Evolutionary conservation across 768 basidiomycete genomes (phyloP), one percentile per base, ranked within the genome.

Genomic region (Lactifluus pinguis): DNA sequence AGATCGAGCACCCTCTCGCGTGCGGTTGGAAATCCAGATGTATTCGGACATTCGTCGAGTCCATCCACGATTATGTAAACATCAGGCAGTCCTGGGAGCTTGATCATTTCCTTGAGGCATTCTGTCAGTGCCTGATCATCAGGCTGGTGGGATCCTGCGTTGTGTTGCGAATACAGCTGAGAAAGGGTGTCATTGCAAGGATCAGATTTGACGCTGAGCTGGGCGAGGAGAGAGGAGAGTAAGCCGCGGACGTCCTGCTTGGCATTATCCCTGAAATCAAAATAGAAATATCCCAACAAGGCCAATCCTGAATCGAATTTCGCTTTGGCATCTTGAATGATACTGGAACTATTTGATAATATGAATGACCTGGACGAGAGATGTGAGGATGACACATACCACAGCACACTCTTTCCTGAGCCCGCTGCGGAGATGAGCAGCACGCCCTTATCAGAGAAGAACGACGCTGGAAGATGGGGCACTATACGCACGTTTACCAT

Each of bases 21-120:
- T 21, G 53, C 10, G 2, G 25, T 25, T 25, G 1, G 57, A 15
- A 29, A 32, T 1, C 51, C 57, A 4, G 59, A 55, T 1, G 42
- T 51, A 6, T 21, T 55, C 1, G 53, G 60, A 29, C 60, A 61
- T 32, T 61, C 60, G 7, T 61, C 60, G 5, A 61, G 29, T 6
- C 29, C 60, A 34, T 61, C 60, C n/a, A 61, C 3, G 1, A 55
- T 50, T 5, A 60, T 39, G 30, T 49, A 60, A 1, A 8, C 49
- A 6, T 4, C 4, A 1, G 19, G 34, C n/a, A 34, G 44, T 8
- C 10, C 19, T 1, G 57, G 36, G 13, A 55, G 36, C 10, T 6
- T 17, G 6, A 54, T 13, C 13, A 60, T 60, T 1, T 42, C 30
- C n/a, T 19, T 52, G 11, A 56, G 2, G 14, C 47, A 49, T 45